A percentile compares a stretch with the other conserved stretches of the same genome.
These are phyloP conservation scores for Baorangia bicolor DNA, from an alignment of 768 basidiomycete species.

Conservation along the genomic window DNA sequence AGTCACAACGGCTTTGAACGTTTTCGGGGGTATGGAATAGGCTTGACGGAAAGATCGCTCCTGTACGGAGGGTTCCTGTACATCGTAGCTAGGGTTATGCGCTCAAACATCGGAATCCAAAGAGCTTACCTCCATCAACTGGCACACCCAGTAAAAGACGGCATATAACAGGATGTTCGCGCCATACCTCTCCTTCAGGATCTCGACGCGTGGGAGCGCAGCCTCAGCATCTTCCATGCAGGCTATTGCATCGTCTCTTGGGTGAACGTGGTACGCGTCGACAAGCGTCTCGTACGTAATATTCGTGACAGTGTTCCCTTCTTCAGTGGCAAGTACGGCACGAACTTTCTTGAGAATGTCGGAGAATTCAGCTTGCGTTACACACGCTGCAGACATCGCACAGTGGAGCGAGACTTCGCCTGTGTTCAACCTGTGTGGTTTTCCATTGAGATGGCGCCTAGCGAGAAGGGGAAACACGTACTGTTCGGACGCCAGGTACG, in stretches of 20 bases:
- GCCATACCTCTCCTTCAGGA: conserved; percentile 23
- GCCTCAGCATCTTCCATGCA: conserved; percentile 39
- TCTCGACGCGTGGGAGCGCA: conserved; percentile 9
- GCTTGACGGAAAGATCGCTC: conserved; percentile 18
- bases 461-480: conserved; percentile 10
- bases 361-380: conserved; percentile 19
- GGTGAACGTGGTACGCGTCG: conserved; percentile 20
- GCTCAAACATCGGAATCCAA: background rate
- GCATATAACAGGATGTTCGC: conserved; percentile 32
- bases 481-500: conserved; percentile 34
- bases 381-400: conserved; percentile 25
- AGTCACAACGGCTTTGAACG: conserved; percentile 20
- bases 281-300: conserved; percentile 36
- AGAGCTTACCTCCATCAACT: conserved; percentile 35
- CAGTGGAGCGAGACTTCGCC: conserved; percentile 30
- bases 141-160: conserved; percentile 49
- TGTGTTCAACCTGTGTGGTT: conserved; percentile 21
- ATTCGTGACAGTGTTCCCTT: background rate
- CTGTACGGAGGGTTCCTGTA: conserved; percentile 24
- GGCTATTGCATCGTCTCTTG: conserved; percentile 18
- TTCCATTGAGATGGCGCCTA: background rate
- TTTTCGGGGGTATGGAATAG: conserved; percentile 12
- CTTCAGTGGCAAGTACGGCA: conserved; percentile 14
- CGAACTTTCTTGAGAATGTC: conserved; percentile 24
- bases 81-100: background rate